These are phyloP conservation scores for Aspergillus sp. DNA, from an alignment of 2,329 filamentous ascomycete genomes.

Conservation along the genomic window DNA sequence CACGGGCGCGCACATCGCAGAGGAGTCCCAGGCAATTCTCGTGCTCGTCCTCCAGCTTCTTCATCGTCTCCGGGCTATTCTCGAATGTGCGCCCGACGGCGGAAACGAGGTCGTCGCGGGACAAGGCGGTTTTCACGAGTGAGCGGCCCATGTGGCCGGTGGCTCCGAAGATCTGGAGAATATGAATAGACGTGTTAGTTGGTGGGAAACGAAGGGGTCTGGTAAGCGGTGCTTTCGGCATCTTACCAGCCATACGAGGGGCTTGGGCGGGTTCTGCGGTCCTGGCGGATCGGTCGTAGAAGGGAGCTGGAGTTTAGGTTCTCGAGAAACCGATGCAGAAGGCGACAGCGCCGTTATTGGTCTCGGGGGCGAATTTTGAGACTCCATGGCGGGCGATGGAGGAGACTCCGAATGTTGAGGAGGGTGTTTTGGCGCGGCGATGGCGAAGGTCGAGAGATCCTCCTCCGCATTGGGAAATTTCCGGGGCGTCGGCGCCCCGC, in stretches of 20 bases:
- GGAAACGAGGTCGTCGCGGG: conserved; percentile 77
- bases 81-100: conserved; percentile 83
- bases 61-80: conserved; percentile 70
- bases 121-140: conserved; percentile 77
- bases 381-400: conserved; percentile 20
- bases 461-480: conserved; percentile 26
- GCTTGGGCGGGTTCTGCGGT: conserved; percentile 66
- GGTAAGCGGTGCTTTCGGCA: conserved; percentile 31
- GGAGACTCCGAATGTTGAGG: background rate
- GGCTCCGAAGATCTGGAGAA: conserved; percentile 76
- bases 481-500: conserved; percentile 11
- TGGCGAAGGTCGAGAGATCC: conserved; percentile 10
- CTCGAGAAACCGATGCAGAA: conserved; percentile 28
- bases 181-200: background rate
- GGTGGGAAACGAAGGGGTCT: background rate
- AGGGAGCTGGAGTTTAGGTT: conserved; percentile 63
- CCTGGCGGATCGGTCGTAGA: conserved; percentile 82
- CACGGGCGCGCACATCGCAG: conserved; percentile 82
- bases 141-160: conserved; percentile 97
- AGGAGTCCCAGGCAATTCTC: conserved; percentile 69
- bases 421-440: background rate
- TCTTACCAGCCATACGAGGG: conserved; percentile 81
- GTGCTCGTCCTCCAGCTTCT: conserved; percentile 63
- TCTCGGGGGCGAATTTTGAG: conserved; percentile 25
- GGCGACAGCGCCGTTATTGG: conserved; percentile 15